Evolutionary conservation across 2,329 filamentous ascomycete genomes (phyloP), one percentile per base, ranked within the genome.

Genomic region (Exophiala dermatitidis): DNA sequence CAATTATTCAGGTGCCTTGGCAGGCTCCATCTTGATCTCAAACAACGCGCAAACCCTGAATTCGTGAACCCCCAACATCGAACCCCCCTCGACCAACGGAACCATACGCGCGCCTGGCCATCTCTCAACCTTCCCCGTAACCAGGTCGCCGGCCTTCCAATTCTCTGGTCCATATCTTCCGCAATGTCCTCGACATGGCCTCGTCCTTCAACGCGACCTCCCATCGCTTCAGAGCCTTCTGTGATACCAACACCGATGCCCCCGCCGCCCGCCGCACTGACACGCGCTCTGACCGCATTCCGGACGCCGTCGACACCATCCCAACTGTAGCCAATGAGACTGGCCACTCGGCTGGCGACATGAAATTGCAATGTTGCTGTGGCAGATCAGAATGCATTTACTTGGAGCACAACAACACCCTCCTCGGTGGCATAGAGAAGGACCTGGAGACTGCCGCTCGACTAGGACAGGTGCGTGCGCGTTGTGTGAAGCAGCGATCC

Each of bases 361-460:
- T 41, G 46, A 62, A 55, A 57, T 60, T 62, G 41, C 57, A 46
- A 46, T 97, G 93, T 77, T 98, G 91, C 73, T 98, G 91, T 73
- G 90, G 90, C 52, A 83, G 82, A 61, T 68, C 76, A 58, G 83
- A 89, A 64, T 97, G 91, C 71, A 79, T 83, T 62, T 88, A 86
- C 67, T 78, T 96, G 58, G 82, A 81, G 69, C 85, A 90, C 72
- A 96, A 91, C 71, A 84, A 83, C 69, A 77, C 79, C 43, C 77
- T 89, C 58, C 77, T 97, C 44, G 84, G 88, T 63, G 85, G 81
- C 57, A 78, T 97, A 60, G 91, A 97, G 72, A 86, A 85, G 64
- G 88, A 96, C 72, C 86, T 96, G 50, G 83, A 84, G 64, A 88
- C 82, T 48, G 93, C 93, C 38, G 93, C 90, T 46, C 80, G 86